Percentiles rank a stretch among this genome's conserved stretches.
Conservation (phyloP, 2,329 filamentous ascomycete species). For the Colletotrichum cereale region DNA sequence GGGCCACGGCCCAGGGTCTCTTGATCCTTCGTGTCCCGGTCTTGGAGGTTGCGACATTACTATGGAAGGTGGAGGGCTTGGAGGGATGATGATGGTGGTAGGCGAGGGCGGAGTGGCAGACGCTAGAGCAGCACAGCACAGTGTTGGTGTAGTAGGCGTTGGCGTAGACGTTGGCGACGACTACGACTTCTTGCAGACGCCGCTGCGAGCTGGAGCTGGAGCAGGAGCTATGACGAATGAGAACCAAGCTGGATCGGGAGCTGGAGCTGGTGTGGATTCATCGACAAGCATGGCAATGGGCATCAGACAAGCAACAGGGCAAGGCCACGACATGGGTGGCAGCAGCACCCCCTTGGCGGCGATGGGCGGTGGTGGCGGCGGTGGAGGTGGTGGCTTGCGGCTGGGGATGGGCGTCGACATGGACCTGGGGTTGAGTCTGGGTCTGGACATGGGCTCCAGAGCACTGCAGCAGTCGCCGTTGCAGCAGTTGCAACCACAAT, state of each 20-base stretch:
- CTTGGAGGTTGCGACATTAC: conserved; percentile 9
- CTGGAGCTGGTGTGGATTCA: conserved; percentile 5
- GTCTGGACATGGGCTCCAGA: not conserved
- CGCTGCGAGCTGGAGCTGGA: conserved; percentile 3
- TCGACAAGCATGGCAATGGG: conserved; percentile 6
- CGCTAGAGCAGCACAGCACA: not conserved
- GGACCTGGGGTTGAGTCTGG: not conserved
- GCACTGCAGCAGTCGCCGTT: conserved; percentile 18
- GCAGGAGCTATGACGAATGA: not conserved
- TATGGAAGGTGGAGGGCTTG: not conserved
- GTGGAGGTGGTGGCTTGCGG: not conserved
- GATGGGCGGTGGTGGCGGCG: not conserved
- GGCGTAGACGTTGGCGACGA: conserved; percentile 1
- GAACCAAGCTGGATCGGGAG: not conserved
- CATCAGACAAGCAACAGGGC: conserved; percentile 4
- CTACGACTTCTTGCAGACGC: conserved; percentile 22
- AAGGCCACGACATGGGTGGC: conserved; percentile 16
- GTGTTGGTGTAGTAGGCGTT: not conserved
- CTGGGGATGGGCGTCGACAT: conserved; percentile 15
- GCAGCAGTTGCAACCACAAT: too few relatives aligned
- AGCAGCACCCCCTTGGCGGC: not conserved
- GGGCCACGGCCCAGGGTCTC: not conserved
- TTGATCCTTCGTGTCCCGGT: not conserved
- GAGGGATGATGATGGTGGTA: conserved; percentile 1
- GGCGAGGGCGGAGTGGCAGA: conserved; percentile 1